Conservation (phyloP, 768 basidiomycete genomes). For the Amyloporia xantha region DNA sequence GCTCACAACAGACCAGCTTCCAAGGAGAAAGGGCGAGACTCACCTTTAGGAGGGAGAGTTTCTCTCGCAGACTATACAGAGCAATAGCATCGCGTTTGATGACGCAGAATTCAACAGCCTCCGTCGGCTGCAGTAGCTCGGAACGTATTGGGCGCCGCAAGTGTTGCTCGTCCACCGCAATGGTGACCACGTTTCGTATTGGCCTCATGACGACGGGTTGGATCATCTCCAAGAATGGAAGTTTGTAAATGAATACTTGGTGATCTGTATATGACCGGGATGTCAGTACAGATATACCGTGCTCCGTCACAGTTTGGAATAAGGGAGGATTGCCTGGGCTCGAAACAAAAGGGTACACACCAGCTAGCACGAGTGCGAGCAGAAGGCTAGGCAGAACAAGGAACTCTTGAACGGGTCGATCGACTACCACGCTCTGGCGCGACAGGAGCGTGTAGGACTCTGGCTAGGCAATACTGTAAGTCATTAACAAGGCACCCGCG, state of each 20-base stretch:
- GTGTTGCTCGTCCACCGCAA: conserved; percentile 79
- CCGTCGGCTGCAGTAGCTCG: conserved; percentile 31
- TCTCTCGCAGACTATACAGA: conserved; percentile 60
- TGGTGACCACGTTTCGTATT: conserved; percentile 70
- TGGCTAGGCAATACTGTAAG: conserved; percentile 9
- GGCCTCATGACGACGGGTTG: conserved; percentile 58
- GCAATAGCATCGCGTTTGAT: conserved; percentile 62
- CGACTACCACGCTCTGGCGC: conserved; percentile 59
- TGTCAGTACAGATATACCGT: neutral
- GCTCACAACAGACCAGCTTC: too few relatives aligned
- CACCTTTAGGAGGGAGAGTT: conserved; percentile 57
- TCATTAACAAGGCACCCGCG: neutral
- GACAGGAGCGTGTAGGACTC: conserved; percentile 21
- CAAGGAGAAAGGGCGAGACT: neutral
- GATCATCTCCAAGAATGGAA: conserved; percentile 75
- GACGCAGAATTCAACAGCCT: conserved; percentile 64
- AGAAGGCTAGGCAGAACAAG: conserved; percentile 71
- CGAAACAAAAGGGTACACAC: conserved; percentile 33
- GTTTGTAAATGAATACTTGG: conserved; percentile 69
- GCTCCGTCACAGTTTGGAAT: neutral
- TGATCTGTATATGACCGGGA: conserved; percentile 43
- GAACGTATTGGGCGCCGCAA: conserved; percentile 42
- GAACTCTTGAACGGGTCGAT: conserved; percentile 75
- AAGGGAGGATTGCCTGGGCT: neutral
- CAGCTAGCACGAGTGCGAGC: conserved; percentile 69